Evolutionary conservation across 345 rosid genomes (phyloP).

Genomic region (Mercurialis annua): DNA sequence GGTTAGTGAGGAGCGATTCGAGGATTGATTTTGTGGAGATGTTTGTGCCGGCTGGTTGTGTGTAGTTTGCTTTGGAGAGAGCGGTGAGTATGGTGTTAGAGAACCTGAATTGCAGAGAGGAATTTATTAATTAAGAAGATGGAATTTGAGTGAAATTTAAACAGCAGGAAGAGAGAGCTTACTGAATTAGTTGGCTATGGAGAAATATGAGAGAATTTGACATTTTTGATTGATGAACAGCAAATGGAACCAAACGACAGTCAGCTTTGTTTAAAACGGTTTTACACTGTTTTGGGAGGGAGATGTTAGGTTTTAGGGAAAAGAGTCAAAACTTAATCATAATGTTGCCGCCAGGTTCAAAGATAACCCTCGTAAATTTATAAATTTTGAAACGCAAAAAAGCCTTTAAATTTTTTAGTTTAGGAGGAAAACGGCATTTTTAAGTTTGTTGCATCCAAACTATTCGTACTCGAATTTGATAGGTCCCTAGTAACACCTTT

Average conservation of each 20-base stretch:
- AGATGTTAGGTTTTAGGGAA: too few relatives aligned
- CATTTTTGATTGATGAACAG: slow-evolving; percentile 27
- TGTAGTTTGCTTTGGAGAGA: slow-evolving; percentile 39
- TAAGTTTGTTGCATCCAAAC: too few relatives aligned
- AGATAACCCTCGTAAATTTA: too few relatives aligned
- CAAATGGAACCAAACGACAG: neutral
- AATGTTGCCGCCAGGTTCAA: too few relatives aligned
- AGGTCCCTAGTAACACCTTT: too few relatives aligned
- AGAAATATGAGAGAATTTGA: slow-evolving; percentile 30
- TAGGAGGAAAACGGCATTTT: too few relatives aligned
- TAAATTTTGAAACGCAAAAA: too few relatives aligned
- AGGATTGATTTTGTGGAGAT: slow-evolving; percentile 47
- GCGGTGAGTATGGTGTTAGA: slow-evolving; percentile 35
- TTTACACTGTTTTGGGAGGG: too few relatives aligned
- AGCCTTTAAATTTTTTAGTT: too few relatives aligned
- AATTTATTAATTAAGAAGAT: neutral
- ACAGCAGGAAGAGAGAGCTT: slow-evolving; percentile 20
- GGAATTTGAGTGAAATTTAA: neutral
- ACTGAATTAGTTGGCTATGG: slow-evolving; percentile 48
- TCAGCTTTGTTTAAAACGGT: neutral
- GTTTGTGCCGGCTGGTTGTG: slow-evolving; percentile 42
- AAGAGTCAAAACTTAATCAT: too few relatives aligned
- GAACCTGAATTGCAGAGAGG: slow-evolving; percentile 36
- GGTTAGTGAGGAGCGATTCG: slow-evolving; percentile 45
- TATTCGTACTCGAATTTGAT: too few relatives aligned